Base-by-base conservation (phyloP, 306 rosid genomes). In the Cucurbita ficifolia region DNA sequence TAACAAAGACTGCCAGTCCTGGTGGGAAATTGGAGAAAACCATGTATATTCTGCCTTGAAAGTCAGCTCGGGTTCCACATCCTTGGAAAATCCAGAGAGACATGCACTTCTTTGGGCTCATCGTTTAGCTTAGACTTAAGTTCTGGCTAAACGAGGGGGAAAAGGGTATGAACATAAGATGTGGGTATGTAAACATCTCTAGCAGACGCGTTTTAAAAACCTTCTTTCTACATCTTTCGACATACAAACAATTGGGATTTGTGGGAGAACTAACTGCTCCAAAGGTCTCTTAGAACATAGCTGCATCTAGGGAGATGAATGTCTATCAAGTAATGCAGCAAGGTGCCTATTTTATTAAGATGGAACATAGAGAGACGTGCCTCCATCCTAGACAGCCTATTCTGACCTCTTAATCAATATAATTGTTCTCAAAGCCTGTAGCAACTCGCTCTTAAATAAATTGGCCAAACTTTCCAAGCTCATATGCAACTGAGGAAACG, bases 401-500 rank as follows among this genome's bases (percentile, higher is more conserved):
- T 62, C 70, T 62, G 35, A 45, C 16, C 40, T 68, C 56, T 46
- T 7, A 22, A 46, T 22, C 42, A 12, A 24, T 67, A 67, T 46
- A 18, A 12, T 45, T 67, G 11, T 19, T 67, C 72, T 35, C 33
- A 42, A 40, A 18, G 50, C 35, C 52, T 67, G 72, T 42, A 45
- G 33, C 29, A 1, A 7, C 72, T 19, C 33, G 5, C 39, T 6
- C 38, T 43, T 19, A 45, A 65, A 39, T 1, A 67, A 67, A 21
- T 67, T 67, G 29, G 36, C 22, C 52, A 42, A 3, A 43, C 18
- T 11, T 65, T 45, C 21, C 17, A 19, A 64, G n/a, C 33, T 42
- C 76, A 8, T 6, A 55, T 40, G 19, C 36, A 22, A 9, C 49
- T 14, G 6, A 36, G 22, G 22, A 56, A 55, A 33, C 88, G 87